Base-by-base conservation (phyloP, 331 rosid genomes). In the Malus hybrid region DNA sequence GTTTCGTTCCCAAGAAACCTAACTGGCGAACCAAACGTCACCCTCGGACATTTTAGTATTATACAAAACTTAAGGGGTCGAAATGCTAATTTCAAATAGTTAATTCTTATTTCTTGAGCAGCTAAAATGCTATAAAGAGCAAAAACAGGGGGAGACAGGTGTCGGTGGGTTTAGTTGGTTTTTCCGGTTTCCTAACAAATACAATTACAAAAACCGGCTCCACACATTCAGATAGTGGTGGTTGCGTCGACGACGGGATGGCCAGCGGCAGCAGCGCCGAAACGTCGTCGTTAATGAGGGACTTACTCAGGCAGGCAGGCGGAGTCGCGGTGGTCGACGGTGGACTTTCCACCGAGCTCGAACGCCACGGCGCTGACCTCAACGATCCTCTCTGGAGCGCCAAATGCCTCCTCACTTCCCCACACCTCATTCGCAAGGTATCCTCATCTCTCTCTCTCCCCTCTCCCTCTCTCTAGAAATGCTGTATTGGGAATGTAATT, bases 361-460 rank as follows among this genome's bases (percentile, higher is more conserved):
- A 94, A 63, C 87, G 93, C 20, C 96, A 89, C 13, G 99, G 97
- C 7, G 99, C 97, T 3, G 91, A 92, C 82, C 97, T 94, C 81
- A 90, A 94, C 73, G 99, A 94, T 82, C 97, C 97, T 32, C 89
- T 94, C 32, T 94, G 99, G 99, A 94, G 99, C 76, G 97, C 99
- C 81, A 92, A 90, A 83, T 94, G 97, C 85, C 91, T 92, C 80
- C 83, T 85, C 68, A 80, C 87, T 66, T 89, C 96, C 3, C 90
- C 97, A 42, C 88, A 90, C 73, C 97, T 94, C 80, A 86, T 94
- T 84, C 97, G 95, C 66, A 63, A 68, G 81, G 98, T 91, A 86
- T 71, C 14, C 70, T 65, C 42, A 14, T 28, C 78, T 16, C 59
- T 60, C 62, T 36, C 44, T 36, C 44, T 75, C 70, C 22, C 22